phyloP scores from a whole-genome alignment of 306 rosid species.

The Cucumis melo region DNA sequence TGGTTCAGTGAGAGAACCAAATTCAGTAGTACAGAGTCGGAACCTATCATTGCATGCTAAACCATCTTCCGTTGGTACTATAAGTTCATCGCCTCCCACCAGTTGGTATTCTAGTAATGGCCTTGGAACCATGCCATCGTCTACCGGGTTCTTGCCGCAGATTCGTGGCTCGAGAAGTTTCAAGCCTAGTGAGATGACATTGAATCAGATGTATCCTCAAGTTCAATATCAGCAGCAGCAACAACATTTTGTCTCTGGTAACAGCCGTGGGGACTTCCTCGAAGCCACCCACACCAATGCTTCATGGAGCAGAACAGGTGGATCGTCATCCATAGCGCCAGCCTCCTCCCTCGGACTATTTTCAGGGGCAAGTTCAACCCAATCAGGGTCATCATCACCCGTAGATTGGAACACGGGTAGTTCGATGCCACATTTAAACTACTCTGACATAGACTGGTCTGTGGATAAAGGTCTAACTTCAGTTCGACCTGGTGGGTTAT shows the following conservation, averaged over 20 bases:
- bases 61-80: constrained; percentile 45
- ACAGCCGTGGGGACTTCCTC: constrained; percentile 42
- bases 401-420: constrained; percentile 88
- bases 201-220: constrained; percentile 73
- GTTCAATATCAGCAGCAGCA: constrained; percentile 54
- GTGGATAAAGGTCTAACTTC: constrained; percentile 52
- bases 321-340: constrained; percentile 58
- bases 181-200: constrained; percentile 37
- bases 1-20: constrained; percentile 59
- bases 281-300: constrained; percentile 42
- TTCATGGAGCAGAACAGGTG: constrained; percentile 48
- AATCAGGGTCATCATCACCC: constrained; percentile 66
- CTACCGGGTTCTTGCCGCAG: constrained; percentile 53
- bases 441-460: constrained; percentile 81
- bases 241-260: constrained; percentile 40
- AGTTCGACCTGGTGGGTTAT: constrained; percentile 42
- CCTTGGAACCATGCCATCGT: constrained; percentile 40
- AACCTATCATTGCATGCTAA: constrained; percentile 56
- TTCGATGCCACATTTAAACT: constrained; percentile 50
- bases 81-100: constrained; percentile 70
- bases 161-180: constrained; percentile 40
- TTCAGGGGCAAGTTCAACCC: constrained; percentile 64
- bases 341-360: constrained; percentile 93
- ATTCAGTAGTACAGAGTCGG: constrained; percentile 56
- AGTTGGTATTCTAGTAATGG: constrained; percentile 57